Conservation (phyloP, 345 rosid species). For the Populus deltoides region DNA sequence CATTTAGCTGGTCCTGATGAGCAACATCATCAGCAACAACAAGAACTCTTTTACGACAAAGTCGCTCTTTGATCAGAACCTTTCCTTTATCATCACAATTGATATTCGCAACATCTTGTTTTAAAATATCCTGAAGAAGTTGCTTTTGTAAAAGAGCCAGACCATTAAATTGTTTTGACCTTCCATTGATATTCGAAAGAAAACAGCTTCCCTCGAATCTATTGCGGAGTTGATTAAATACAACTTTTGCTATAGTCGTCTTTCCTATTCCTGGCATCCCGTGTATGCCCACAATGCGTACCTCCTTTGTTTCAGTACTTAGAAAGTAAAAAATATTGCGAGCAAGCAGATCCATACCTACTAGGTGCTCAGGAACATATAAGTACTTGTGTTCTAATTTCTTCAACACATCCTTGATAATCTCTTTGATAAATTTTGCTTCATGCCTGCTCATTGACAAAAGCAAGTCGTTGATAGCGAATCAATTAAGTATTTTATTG, state of each 20-base stretch:
- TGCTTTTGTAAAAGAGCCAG: background rate
- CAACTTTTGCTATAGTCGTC: background rate
- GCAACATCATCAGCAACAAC: constrained; percentile 16
- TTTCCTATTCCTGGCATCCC: background rate
- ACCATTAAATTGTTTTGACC: background rate
- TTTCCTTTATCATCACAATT: background rate
- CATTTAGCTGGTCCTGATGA: background rate
- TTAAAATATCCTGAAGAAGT: background rate
- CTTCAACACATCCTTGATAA: too few relatives aligned
- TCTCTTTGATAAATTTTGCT: too few relatives aligned
- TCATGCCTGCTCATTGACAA: too few relatives aligned
- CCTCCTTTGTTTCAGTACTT: too few relatives aligned
- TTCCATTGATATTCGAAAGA: background rate
- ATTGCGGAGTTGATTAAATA: background rate
- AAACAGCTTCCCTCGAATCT: background rate
- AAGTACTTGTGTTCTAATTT: too few relatives aligned
- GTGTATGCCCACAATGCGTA: too few relatives aligned
- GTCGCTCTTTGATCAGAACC: background rate
- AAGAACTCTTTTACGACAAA: constrained; percentile 2
- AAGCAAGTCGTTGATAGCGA: too few relatives aligned
- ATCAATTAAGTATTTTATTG: too few relatives aligned
- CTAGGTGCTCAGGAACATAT: too few relatives aligned
- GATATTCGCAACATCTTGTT: background rate
- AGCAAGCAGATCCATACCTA: too few relatives aligned
- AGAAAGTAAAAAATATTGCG: too few relatives aligned